Conservation (phyloP, 1,284 basidiomycete genomes). For the Cutaneotrichosporon cavernicola region DNA sequence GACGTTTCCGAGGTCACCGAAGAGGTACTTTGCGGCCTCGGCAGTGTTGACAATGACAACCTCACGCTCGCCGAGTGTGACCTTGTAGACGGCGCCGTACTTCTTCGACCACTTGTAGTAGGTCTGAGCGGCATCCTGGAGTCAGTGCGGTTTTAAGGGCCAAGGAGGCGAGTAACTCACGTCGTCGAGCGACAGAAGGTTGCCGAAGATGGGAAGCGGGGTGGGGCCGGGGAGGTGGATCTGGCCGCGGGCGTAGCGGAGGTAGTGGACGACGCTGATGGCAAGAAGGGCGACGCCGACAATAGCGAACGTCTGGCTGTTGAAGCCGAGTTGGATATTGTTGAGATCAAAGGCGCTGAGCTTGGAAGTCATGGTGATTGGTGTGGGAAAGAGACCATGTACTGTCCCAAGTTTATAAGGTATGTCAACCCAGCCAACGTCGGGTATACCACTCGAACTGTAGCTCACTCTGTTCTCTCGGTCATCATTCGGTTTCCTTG, state of each 20-base stretch:
- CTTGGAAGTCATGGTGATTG: background rate
- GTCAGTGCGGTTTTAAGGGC: background rate
- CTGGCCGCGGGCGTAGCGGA: constrained; percentile 22
- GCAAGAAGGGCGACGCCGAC: constrained; percentile 17
- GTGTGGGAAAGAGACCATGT: background rate
- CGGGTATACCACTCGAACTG: constrained; percentile 2
- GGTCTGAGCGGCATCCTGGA: constrained; percentile 20
- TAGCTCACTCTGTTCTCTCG: no score
- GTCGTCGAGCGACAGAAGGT: constrained; percentile 20
- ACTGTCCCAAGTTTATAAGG: background rate
- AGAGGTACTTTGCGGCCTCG: constrained; percentile 26
- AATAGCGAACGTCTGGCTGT: constrained; percentile 7
- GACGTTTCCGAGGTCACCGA: constrained; percentile 22
- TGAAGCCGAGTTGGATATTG: constrained; percentile 9
- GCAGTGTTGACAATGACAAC: constrained; percentile 27
- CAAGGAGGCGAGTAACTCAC: constrained; percentile 3
- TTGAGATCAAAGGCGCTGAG: constrained; percentile 6
- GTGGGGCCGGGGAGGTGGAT: constrained; percentile 24
- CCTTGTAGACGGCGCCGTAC: constrained; percentile 29
- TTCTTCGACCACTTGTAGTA: constrained; percentile 26
- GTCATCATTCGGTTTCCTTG: no score
- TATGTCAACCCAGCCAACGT: background rate
- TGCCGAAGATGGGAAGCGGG: constrained; percentile 23
- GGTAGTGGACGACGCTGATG: constrained; percentile 20
- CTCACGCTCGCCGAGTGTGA: constrained; percentile 28